Conservation (phyloP, 805 yeast genomes). For the Isabelozyma heimii region DNA sequence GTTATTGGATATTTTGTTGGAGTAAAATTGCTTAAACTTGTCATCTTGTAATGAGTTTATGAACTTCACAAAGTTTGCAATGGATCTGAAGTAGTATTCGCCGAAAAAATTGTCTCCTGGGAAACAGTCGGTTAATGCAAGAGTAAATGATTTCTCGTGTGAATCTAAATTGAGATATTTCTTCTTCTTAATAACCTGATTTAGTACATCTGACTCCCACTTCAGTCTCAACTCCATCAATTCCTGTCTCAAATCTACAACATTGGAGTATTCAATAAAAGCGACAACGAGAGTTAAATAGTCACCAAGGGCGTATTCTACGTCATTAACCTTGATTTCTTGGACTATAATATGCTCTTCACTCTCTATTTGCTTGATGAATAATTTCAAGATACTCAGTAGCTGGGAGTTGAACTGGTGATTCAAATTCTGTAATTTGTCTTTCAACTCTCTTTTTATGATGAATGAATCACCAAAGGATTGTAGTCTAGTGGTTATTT, state of each 20-base stretch:
- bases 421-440: slow-evolving; percentile 5
- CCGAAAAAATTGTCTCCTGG: background rate
- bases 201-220: slow-evolving; percentile 8
- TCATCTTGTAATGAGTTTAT: slow-evolving; percentile 22
- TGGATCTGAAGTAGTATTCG: slow-evolving; percentile 16
- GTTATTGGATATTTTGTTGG: slow-evolving; percentile 25
- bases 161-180: background rate
- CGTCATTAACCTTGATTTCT: slow-evolving; percentile 4
- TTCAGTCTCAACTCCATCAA: slow-evolving; percentile 7
- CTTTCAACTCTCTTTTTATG: slow-evolving; percentile 10
- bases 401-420: slow-evolving; percentile 10
- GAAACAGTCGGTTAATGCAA: background rate
- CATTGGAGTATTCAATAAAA: slow-evolving; percentile 5
- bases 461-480: slow-evolving; percentile 10
- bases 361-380: slow-evolving; percentile 6
- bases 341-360: slow-evolving; percentile 8
- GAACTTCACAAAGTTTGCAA: slow-evolving; percentile 24
- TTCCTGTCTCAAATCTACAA: slow-evolving; percentile 5
- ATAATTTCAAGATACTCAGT: slow-evolving; percentile 11
- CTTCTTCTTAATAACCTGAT: slow-evolving; percentile 1
- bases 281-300: slow-evolving; percentile 6
- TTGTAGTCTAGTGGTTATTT: slow-evolving; percentile 11
- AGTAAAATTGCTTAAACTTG: slow-evolving; percentile 21
- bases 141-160: background rate
- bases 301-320: slow-evolving; percentile 4